Evolutionary conservation across 1,284 basidiomycete genomes (phyloP).

Genomic region (Cerioporus squamosus): DNA sequence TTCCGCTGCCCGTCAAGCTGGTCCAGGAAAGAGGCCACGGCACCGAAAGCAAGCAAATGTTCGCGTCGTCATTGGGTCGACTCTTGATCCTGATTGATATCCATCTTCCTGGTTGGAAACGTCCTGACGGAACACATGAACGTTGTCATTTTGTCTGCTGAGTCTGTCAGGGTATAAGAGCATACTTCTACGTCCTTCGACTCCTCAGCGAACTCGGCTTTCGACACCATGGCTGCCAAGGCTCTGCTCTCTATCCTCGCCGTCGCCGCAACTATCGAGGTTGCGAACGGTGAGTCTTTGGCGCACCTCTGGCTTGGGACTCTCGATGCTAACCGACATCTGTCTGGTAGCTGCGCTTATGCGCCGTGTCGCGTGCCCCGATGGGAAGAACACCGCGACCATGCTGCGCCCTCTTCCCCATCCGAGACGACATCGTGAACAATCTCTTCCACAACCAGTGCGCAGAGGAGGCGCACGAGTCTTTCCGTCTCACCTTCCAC

Average conservation of each 20-base stretch:
- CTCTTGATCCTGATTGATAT: too few relatives aligned
- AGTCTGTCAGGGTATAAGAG: too few relatives aligned
- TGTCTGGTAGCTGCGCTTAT: slow-evolving; percentile 20
- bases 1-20: too few relatives aligned
- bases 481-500: slow-evolving; percentile 5
- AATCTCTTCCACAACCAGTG: slow-evolving; percentile 2
- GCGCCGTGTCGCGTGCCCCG: slow-evolving; percentile 1
- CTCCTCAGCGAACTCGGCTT: slow-evolving; percentile 3
- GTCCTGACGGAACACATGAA: too few relatives aligned
- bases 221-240: slow-evolving; percentile 1
- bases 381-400: slow-evolving; percentile 2
- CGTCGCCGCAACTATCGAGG: slow-evolving; percentile 1
- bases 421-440: slow-evolving; percentile 2
- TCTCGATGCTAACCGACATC: not conserved
- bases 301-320: not conserved
- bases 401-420: slow-evolving; percentile 4
- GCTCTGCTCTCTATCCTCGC: slow-evolving; percentile 3
- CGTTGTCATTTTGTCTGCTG: too few relatives aligned
- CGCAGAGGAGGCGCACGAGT: slow-evolving; percentile 2
- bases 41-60: too few relatives aligned
- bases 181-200: too few relatives aligned
- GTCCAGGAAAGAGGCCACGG: too few relatives aligned
- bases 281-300: not conserved
- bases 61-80: too few relatives aligned
- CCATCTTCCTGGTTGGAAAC: too few relatives aligned